A percentile compares a stretch with the other conserved stretches of the same genome.
Conservation (phyloP, 1,139 yeast genomes). For the Geotrichum histeridarum region DNA sequence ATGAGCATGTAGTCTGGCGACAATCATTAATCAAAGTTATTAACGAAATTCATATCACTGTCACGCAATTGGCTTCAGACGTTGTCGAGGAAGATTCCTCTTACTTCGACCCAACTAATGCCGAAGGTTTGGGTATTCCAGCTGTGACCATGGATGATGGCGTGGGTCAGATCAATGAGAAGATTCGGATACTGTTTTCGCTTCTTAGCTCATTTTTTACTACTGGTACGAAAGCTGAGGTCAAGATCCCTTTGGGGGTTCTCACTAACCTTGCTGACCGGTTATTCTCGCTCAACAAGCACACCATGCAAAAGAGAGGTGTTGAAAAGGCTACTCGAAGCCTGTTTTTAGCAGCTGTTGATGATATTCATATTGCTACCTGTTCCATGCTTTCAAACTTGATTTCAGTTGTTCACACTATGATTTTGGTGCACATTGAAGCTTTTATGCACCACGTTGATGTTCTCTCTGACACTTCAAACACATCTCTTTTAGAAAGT, state of each 20-base stretch:
- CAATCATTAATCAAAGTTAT: slow-evolving; percentile 24
- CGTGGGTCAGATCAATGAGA: slow-evolving; percentile 8
- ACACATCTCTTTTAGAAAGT: slow-evolving; percentile 13
- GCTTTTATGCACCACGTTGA: slow-evolving; percentile 28
- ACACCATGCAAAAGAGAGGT: slow-evolving; percentile 21
- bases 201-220: slow-evolving; percentile 28
- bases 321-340: slow-evolving; percentile 24
- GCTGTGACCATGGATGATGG: slow-evolving; percentile 1
- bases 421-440: slow-evolving; percentile 28
- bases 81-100: slow-evolving; percentile 26
- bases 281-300: slow-evolving; percentile 25
- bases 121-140: slow-evolving; percentile 4
- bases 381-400: slow-evolving; percentile 21
- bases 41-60: slow-evolving; percentile 27
- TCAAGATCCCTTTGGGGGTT: slow-evolving; percentile 32
- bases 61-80: slow-evolving; percentile 20
- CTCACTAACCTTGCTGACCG: slow-evolving; percentile 29
- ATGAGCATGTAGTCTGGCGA: slow-evolving; percentile 39
- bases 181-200: slow-evolving; percentile 25
- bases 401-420: slow-evolving; percentile 23
- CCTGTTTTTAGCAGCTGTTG: slow-evolving; percentile 23
- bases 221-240: slow-evolving; percentile 27
- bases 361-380: slow-evolving; percentile 24
- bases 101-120: background rate
- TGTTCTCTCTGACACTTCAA: slow-evolving; percentile 20